Percentiles rank a stretch among this genome's conserved stretches.
These are phyloP conservation scores for Acacia melanoxylon DNA, from an alignment of 306 rosid species.

Conservation along the genomic window DNA sequence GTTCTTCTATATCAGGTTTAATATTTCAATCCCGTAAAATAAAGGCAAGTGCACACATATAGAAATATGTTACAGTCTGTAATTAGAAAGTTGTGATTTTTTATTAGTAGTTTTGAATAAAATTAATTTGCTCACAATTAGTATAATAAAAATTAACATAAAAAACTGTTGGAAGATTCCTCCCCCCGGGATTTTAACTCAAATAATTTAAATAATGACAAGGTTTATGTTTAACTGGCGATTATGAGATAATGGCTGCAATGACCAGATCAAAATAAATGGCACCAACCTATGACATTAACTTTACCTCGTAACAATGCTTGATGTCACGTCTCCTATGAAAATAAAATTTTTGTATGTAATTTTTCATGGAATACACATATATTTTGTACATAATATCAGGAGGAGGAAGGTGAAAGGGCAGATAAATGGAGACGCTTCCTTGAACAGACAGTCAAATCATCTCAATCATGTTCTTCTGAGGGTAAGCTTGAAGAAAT, in stretches of 20 bases:
- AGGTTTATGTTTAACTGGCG: constrained; percentile 3
- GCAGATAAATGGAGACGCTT: constrained; percentile 71
- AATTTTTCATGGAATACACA: background rate
- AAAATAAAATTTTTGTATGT: background rate
- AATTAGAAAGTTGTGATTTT: background rate
- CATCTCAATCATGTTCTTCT: constrained; percentile 42
- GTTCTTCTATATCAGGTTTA: constrained; percentile 18
- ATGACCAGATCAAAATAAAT: background rate
- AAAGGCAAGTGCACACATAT: background rate
- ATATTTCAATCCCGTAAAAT: constrained; percentile 17
- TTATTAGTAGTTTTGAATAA: background rate
- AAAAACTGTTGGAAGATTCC: background rate
- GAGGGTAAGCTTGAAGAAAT: constrained; percentile 7
- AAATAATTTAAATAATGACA: background rate
- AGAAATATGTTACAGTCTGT: background rate
- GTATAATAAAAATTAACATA: background rate
- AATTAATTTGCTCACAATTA: background rate
- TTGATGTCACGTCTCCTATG: background rate
- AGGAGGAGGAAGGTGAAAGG: constrained; percentile 95
- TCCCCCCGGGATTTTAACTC: background rate
- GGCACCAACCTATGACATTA: constrained; percentile 1
- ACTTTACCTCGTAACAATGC: constrained; percentile 4
- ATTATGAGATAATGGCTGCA: constrained; percentile 19
- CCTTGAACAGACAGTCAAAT: constrained; percentile 52
- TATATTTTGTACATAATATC: constrained; percentile 35